phyloP scores from a whole-genome alignment of 352 stramenopile genomes.

The Halophytophthora batemanensis region DNA sequence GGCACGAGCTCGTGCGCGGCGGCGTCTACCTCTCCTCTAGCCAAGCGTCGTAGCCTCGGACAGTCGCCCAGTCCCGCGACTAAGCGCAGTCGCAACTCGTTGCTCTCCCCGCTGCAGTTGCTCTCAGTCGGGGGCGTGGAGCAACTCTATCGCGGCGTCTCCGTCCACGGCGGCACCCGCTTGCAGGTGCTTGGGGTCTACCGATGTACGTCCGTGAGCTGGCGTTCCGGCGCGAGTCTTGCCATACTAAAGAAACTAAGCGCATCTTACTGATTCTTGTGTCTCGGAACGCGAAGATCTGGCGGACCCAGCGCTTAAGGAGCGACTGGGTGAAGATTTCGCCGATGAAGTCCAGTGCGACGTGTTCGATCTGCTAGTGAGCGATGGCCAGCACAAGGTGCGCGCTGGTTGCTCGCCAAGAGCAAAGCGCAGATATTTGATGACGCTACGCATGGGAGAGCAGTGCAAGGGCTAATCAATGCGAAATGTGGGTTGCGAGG shows the following conservation, averaged over 20 bases:
- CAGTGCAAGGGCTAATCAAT: too few species aligned
- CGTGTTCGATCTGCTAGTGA: constrained; percentile 65
- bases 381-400: constrained; percentile 48
- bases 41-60: too few species aligned
- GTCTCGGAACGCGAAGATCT: constrained; percentile 29
- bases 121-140: constrained; percentile 41
- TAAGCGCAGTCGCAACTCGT: too few species aligned
- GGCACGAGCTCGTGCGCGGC: too few species aligned
- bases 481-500: not conserved
- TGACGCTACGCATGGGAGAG: too few species aligned
- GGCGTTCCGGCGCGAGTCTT: not conserved
- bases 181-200: constrained; percentile 58
- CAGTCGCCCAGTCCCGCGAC: too few species aligned
- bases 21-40: too few species aligned
- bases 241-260: not conserved
- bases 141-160: constrained; percentile 19
- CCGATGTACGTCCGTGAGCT: constrained; percentile 37
- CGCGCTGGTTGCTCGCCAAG: not conserved
- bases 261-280: not conserved
- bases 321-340: constrained; percentile 25
- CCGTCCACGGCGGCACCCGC: constrained; percentile 4
- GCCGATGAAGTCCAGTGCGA: constrained; percentile 17
- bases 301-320: constrained; percentile 36
- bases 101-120: not conserved
- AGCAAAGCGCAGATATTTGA: not conserved